These are phyloP conservation scores for Pseudopyrenochaeta lycopersici DNA, from an alignment of 2,329 filamentous ascomycete species.

Conservation along the genomic window DNA sequence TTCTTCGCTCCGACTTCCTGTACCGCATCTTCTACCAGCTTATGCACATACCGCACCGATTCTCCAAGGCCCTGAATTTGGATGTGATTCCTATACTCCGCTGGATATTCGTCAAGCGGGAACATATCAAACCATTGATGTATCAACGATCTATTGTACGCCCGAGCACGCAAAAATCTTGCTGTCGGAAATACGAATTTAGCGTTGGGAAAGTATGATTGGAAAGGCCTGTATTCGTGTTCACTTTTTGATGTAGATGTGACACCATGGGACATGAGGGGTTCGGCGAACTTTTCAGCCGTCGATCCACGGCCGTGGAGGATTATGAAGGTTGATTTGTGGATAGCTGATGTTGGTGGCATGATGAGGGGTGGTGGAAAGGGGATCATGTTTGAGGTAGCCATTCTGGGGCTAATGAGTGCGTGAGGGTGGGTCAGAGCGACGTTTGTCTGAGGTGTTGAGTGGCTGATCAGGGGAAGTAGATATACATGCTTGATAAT, in stretches of 20 bases:
- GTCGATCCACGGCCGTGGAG: constrained; percentile 30
- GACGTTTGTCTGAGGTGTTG: too few relatives aligned
- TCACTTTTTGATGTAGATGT: too few relatives aligned
- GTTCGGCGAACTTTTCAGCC: constrained; percentile 22
- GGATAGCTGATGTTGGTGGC: constrained; percentile 2
- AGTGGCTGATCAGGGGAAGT: too few relatives aligned
- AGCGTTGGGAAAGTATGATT: constrained; percentile 1
- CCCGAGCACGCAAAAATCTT: background rate
- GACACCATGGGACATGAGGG: too few relatives aligned
- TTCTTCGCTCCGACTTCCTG: background rate
- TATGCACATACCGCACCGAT: background rate
- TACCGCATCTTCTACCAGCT: background rate
- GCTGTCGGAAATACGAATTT: background rate
- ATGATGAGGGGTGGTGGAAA: constrained; percentile 9
- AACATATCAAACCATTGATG: background rate
- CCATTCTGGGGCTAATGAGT: too few relatives aligned
- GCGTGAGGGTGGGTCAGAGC: too few relatives aligned
- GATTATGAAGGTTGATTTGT: constrained; percentile 27
- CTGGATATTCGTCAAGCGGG: background rate
- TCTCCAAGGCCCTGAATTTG: background rate
- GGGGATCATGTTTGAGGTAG: too few relatives aligned
- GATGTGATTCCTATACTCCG: background rate
- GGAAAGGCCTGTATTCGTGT: constrained; percentile 7
- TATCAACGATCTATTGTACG: background rate
- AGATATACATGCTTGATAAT: too few relatives aligned